Base-by-base conservation (phyloP, 306 rosid species). In the Acacia confusa region DNA sequence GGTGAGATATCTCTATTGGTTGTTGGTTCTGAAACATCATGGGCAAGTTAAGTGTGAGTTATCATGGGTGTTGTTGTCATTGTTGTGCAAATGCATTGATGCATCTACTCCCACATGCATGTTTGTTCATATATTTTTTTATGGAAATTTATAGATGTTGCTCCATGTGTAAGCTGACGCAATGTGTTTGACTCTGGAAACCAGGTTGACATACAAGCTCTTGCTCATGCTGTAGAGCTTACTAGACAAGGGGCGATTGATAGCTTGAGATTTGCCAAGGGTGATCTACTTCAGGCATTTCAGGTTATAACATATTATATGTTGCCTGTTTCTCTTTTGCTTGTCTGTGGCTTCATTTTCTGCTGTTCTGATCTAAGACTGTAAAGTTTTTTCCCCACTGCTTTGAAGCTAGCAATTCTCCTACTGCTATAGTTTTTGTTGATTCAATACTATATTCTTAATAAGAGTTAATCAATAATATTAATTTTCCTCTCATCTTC, bases 121-220 rank as follows among this genome's bases (percentile, higher is more conserved):
- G 61, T 16, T 55, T 65, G 38, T 60, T 80, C 41, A 27, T 52
- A 36, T 73, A 52, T 65, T 53, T 72, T 78, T 53, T 6, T 61
- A 20, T 52, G 41, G 44, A 75, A 55, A 48, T 77, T 75, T 72
- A 72, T 81, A 20, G 75, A 74, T 65, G 75, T 41, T 61, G 71
- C 45, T 58, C 57, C 48, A 72, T 80, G 28, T 44, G 47, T 82
- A 53, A 58, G 76, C 74, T 74, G 75, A 79, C 19, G 32, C 65
- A 16, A 40, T 47, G 25, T 85, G 81, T 70, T 83, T 85, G 78
- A 61, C 67, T 86, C 24, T 80, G 75, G 44, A 82, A 88, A 86
- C 78, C 91, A 96, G 99, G 97, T 91, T 83, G 99, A 96, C 90
- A 90, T 93, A 80, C 99, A 96, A 86, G 99, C 99, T 82, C 98